phyloP scores from a whole-genome alignment of 192 early-diverging fungal species.

The Entomortierella parvispora region DNA sequence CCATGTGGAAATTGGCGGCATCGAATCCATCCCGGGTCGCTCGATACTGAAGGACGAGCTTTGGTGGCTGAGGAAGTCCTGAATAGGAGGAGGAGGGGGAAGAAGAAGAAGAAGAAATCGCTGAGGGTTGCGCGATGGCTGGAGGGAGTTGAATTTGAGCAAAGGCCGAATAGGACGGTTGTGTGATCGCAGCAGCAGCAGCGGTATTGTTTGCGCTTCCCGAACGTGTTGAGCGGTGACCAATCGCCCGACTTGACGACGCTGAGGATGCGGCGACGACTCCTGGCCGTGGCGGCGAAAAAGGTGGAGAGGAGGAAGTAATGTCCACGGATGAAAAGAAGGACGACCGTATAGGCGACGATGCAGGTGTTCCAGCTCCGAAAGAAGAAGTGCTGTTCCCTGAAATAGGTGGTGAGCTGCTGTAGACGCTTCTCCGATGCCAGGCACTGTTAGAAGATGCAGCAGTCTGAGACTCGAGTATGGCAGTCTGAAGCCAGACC shows the following conservation, averaged over 20 bases:
- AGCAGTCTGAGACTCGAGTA: neutral
- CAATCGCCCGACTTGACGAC: too few relatives aligned
- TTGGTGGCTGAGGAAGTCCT: neutral
- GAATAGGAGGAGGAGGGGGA: neutral
- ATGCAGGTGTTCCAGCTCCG: too few relatives aligned
- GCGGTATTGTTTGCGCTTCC: neutral
- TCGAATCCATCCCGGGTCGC: constrained; percentile 43
- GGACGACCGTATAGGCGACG: too few relatives aligned
- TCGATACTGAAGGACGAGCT: constrained; percentile 29
- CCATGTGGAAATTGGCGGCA: constrained; percentile 38
- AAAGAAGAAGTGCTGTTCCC: too few relatives aligned
- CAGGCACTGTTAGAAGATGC: neutral
- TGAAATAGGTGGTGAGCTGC: neutral
- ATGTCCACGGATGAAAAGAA: too few relatives aligned
- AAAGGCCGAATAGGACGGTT: neutral
- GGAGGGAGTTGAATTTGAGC: neutral
- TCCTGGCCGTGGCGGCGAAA: neutral
- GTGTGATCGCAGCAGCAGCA: too few relatives aligned
- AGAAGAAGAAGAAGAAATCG: neutral
- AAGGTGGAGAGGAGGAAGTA: neutral
- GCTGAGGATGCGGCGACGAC: too few relatives aligned
- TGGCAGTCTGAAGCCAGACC: constrained; percentile 20
- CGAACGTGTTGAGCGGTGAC: neutral
- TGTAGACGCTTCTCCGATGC: neutral
- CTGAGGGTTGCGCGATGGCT: neutral